These are phyloP conservation scores for Talaromyces sp. DNA, from an alignment of 2,329 filamentous ascomycete species.

Conservation along the genomic window DNA sequence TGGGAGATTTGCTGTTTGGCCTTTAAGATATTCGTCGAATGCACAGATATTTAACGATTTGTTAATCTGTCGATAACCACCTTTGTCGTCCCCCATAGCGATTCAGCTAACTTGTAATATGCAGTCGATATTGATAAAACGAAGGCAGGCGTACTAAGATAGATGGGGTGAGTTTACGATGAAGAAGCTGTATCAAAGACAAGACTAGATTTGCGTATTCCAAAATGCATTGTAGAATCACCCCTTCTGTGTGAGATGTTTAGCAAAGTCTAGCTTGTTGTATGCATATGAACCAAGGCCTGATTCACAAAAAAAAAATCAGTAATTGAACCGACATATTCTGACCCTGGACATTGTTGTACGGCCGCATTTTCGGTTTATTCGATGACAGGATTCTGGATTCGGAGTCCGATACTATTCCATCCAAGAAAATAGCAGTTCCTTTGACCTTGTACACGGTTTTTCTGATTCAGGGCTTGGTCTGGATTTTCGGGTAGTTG, in stretches of 20 bases:
- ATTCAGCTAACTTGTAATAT: neutral
- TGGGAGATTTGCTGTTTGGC: constrained; percentile 34
- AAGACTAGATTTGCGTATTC: neutral
- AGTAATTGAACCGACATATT: neutral
- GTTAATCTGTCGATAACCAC: constrained; percentile 38
- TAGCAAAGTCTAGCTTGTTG: neutral
- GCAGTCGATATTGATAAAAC: neutral
- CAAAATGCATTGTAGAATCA: neutral
- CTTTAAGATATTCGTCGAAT: constrained; percentile 45
- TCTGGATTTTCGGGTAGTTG: neutral
- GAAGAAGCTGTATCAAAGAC: neutral
- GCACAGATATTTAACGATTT: constrained; percentile 43
- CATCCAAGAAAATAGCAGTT: neutral
- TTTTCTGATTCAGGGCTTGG: neutral
- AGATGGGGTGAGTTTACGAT: neutral
- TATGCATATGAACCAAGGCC: neutral
- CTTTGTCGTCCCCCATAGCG: neutral
- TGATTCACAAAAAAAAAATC: no score
- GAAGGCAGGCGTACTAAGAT: neutral
- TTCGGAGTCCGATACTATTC: neutral
- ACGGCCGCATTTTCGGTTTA: neutral
- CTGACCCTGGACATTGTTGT: neutral
- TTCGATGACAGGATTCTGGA: neutral
- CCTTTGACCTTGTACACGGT: neutral
- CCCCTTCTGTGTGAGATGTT: neutral